A percentile compares a stretch with the other conserved stretches of the same genome.
phyloP scores from a whole-genome alignment of 257 asterid species.

The Paraleonurus japonicus region DNA sequence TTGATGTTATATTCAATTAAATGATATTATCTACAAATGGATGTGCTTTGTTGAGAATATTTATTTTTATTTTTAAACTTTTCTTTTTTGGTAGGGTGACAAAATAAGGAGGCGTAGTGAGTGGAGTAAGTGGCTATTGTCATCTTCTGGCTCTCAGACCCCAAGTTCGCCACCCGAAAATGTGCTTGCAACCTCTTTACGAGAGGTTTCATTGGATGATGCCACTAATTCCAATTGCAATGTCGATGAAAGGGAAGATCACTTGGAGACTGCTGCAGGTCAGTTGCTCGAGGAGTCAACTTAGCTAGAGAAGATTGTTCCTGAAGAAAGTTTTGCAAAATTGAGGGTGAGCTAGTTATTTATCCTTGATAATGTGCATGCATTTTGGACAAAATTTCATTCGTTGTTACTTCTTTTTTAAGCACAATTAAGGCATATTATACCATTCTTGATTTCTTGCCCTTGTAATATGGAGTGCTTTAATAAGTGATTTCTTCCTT shows the following conservation, averaged over 20 bases:
- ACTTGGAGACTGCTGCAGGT: conserved; percentile 23
- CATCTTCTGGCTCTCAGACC: conserved; percentile 34
- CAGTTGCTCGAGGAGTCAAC: conserved; percentile 26
- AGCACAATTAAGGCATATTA: not conserved
- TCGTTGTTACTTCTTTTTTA: not conserved
- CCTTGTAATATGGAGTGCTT: not conserved
- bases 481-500: not conserved
- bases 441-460: too few relatives aligned
- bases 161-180: conserved; percentile 36
- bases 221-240: conserved; percentile 29
- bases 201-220: conserved; percentile 38
- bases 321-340: conserved; percentile 35
- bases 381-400: not conserved
- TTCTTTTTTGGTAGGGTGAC: conserved; percentile 47
- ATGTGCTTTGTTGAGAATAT: not conserved
- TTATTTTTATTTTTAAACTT: conserved; percentile 1
- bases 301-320: conserved; percentile 36
- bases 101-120: conserved; percentile 67
- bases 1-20: not conserved
- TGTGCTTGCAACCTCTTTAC: conserved; percentile 41
- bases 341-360: conserved; percentile 31
- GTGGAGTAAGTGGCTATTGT: conserved; percentile 57
- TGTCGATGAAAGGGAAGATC: conserved; percentile 23
- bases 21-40: not conserved
- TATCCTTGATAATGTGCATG: not conserved